Percentiles rank a stretch among this genome's conserved stretches.
Conservation (phyloP, 257 asterid species). For the Gynochthodes officinalis region DNA sequence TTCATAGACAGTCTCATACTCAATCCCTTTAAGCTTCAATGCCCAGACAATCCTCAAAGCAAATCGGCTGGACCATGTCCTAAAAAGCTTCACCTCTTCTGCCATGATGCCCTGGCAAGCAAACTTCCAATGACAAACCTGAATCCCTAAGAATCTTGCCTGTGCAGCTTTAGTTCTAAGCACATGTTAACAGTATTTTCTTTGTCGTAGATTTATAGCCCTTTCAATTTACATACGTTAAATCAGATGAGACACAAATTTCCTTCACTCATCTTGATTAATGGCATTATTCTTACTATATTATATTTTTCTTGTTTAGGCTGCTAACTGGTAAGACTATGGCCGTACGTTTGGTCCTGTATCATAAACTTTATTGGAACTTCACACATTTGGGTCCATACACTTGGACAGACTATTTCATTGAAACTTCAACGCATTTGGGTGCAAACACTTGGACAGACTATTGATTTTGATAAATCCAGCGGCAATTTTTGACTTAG, state of each 20-base stretch:
- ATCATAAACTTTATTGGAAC: too few species aligned
- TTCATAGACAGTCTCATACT: slow-evolving; percentile 45
- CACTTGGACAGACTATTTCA: too few species aligned
- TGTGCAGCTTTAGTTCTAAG: too few species aligned
- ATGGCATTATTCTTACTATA: too few species aligned
- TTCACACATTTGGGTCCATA: too few species aligned
- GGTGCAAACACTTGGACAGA: neutral
- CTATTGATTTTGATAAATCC: neutral
- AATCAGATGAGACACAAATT: neutral
- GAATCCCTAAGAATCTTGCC: neutral
- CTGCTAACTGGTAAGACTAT: too few species aligned
- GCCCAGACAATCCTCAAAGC: slow-evolving; percentile 54
- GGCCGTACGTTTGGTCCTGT: too few species aligned
- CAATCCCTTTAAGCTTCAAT: slow-evolving; percentile 52
- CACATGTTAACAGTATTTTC: neutral
- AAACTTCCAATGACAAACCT: neutral
- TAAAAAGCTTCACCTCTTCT: slow-evolving; percentile 59
- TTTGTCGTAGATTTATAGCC: neutral
- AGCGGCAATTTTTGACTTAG: neutral
- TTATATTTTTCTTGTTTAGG: too few species aligned
- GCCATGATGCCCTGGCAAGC: slow-evolving; percentile 37
- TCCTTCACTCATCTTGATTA: too few species aligned
- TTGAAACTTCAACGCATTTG: too few species aligned
- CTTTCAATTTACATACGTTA: neutral
- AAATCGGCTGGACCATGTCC: slow-evolving; percentile 68